Percentiles rank a stretch among this genome's conserved stretches.
These are phyloP conservation scores for Flaveria trinervia DNA, from an alignment of 129 eudicot genomes.

Conservation along the genomic window DNA sequence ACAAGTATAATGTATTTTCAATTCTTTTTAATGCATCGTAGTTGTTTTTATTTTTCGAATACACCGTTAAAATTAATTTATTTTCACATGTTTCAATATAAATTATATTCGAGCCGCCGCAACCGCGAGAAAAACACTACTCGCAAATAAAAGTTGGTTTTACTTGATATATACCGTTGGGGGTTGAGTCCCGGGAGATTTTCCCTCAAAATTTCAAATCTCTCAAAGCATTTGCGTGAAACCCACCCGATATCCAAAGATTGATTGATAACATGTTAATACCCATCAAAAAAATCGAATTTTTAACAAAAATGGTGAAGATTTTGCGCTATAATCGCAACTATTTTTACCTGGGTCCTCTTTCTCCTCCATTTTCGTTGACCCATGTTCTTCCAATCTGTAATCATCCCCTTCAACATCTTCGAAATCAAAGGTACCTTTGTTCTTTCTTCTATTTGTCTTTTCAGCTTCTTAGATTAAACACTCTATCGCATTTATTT, in stretches of 20 bases:
- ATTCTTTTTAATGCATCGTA: too few species aligned
- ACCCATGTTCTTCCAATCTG: slow-evolving; percentile 20
- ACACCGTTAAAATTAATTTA: too few species aligned
- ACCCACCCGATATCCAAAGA: too few species aligned
- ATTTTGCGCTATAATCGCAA: slow-evolving; percentile 34
- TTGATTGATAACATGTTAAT: slow-evolving; percentile 1
- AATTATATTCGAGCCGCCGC: too few species aligned
- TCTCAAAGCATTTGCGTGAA: background rate
- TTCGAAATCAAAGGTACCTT: slow-evolving; percentile 30
- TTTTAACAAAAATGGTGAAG: slow-evolving; percentile 28
- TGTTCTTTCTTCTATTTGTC: slow-evolving; percentile 5
- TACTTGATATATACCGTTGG: background rate
- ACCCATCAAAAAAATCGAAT: slow-evolving; percentile 15
- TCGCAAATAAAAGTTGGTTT: background rate
- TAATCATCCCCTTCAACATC: slow-evolving; percentile 29
- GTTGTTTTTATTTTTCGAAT: too few species aligned
- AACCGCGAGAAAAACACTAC: too few species aligned
- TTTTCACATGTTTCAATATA: too few species aligned
- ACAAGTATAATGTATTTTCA: too few species aligned
- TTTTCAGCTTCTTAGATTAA: slow-evolving; percentile 13
- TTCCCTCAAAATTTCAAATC: slow-evolving; percentile 26
- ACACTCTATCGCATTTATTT: background rate
- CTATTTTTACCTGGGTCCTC: slow-evolving; percentile 29
- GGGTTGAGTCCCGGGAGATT: background rate
- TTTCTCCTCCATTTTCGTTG: slow-evolving; percentile 21